Conservation (phyloP, 2,329 filamentous ascomycete genomes). For the Hypocrella siamensis region DNA sequence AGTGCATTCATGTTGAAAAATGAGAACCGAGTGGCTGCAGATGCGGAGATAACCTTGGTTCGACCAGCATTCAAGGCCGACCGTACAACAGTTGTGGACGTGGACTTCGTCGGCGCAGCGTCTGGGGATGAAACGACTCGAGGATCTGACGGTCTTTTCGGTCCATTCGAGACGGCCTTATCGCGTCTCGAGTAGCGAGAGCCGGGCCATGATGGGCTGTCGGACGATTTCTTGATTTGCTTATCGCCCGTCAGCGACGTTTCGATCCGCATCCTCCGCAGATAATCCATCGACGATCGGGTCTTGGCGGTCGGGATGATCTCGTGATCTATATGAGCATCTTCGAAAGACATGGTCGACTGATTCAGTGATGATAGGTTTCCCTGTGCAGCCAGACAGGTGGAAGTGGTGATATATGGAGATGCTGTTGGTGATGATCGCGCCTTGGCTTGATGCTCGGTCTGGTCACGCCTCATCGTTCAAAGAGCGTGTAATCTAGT, state of each 20-base stretch:
- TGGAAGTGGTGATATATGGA: too few species aligned
- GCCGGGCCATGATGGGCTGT: constrained; percentile 6
- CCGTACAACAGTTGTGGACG: not conserved
- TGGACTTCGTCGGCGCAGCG: constrained; percentile 3
- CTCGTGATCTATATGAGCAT: too few species aligned
- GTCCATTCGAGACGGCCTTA: constrained; percentile 2
- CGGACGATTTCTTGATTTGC: constrained; percentile 4
- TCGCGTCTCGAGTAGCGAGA: constrained; percentile 11
- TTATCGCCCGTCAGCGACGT: constrained; percentile 17
- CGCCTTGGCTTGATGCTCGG: too few species aligned
- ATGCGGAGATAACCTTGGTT: constrained; percentile 6
- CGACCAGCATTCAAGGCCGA: not conserved
- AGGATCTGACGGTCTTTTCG: not conserved
- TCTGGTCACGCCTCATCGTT: too few species aligned
- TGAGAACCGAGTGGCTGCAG: constrained; percentile 20
- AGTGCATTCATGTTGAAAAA: constrained; percentile 29
- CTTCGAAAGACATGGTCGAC: too few species aligned
- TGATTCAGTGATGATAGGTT: too few species aligned
- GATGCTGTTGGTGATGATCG: too few species aligned
- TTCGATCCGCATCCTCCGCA: constrained; percentile 7
- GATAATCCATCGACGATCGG: constrained; percentile 1
- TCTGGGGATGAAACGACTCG: not conserved
- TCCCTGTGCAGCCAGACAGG: too few species aligned
- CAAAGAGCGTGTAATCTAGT: too few species aligned
- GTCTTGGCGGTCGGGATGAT: too few species aligned